Conservation (phyloP, 495 filamentous ascomycete species). For the Neurospora sp. region DNA sequence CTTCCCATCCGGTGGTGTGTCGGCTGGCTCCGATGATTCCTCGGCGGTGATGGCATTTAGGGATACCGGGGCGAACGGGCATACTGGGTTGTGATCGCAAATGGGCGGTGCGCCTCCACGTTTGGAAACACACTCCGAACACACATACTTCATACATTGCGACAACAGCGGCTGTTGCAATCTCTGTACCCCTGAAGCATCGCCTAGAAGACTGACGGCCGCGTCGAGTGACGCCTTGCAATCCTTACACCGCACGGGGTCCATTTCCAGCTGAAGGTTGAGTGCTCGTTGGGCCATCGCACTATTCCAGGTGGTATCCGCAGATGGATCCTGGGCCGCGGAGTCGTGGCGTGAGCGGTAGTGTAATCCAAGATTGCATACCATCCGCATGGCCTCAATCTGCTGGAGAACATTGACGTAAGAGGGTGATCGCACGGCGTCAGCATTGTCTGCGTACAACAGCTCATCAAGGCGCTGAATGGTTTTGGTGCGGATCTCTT, state of each 20-base stretch:
- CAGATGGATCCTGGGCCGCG: neutral
- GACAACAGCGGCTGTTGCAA: constrained; percentile 4
- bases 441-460: neutral
- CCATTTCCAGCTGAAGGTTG: constrained; percentile 13
- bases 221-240: neutral
- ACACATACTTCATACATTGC: constrained; percentile 12
- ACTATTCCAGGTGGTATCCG: constrained; percentile 6
- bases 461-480: constrained; percentile 17
- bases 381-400: constrained; percentile 30
- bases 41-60: neutral
- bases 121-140: constrained; percentile 6
- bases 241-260: neutral
- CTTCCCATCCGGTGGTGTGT: neutral
- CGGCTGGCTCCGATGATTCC: neutral
- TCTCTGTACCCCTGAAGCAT: neutral
- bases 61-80: constrained; percentile 13
- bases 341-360: constrained; percentile 15
- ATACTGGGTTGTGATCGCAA: constrained; percentile 20
- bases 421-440: neutral
- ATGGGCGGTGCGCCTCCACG: neutral
- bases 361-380: constrained; percentile 30
- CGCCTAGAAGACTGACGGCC: neutral
- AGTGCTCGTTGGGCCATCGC: constrained; percentile 16
- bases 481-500: constrained; percentile 10
- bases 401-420: constrained; percentile 30